phyloP scores from a whole-genome alignment of 202 grass and related monocot species.

The Setaria viridis region DNA sequence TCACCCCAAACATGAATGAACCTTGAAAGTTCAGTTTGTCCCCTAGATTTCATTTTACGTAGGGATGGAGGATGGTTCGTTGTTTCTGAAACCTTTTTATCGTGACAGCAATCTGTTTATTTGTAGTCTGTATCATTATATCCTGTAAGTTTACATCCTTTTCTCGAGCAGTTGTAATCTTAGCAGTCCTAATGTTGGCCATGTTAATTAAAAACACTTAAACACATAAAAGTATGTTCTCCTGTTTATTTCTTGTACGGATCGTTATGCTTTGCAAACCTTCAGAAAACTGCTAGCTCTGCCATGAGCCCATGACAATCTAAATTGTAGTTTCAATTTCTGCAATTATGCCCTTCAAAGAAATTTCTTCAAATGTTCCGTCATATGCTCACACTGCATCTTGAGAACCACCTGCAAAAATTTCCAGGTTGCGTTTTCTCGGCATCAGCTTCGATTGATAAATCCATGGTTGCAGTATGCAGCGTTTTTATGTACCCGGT shows the following conservation, averaged over 20 bases:
- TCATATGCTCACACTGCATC: too few relatives aligned
- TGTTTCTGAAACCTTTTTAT: neutral
- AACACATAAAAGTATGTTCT: neutral
- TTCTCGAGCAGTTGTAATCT: neutral
- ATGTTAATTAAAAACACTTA: neutral
- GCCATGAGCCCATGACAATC: too few relatives aligned
- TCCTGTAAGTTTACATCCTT: neutral
- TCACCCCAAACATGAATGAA: neutral
- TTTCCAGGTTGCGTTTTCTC: too few relatives aligned
- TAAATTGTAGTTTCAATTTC: too few relatives aligned
- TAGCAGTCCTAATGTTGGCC: neutral
- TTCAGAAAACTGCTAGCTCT: neutral
- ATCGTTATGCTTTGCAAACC: neutral
- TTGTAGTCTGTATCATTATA: neutral
- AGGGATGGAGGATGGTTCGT: neutral
- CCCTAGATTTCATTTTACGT: neutral
- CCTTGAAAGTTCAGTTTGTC: neutral
- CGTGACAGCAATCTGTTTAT: neutral
- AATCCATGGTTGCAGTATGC: too few relatives aligned
- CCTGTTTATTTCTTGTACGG: neutral
- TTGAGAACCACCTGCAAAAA: too few relatives aligned
- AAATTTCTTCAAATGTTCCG: too few relatives aligned
- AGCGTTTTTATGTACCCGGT: too few relatives aligned
- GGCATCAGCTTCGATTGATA: too few relatives aligned
- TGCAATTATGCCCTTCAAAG: too few relatives aligned